Conservation (phyloP, 345 rosid genomes). For the Raphanus sativus region DNA sequence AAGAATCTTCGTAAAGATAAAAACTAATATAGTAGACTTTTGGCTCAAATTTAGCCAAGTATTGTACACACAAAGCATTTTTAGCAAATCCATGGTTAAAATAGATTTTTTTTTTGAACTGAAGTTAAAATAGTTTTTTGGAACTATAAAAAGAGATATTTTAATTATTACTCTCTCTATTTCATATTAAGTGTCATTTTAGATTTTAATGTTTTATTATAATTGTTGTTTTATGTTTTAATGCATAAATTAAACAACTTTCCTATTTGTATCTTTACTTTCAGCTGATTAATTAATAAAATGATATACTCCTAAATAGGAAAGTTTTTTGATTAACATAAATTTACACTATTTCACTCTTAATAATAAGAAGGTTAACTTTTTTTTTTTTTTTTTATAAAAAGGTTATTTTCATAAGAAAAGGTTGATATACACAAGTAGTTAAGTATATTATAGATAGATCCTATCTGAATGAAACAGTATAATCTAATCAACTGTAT, state of each 20-base stretch:
- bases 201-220: no score
- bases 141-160: constrained; percentile 16
- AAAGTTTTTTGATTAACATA: background rate
- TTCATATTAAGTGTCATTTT: no score
- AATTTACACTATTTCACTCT: background rate
- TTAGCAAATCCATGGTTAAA: constrained; percentile 26
- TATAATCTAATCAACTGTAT: background rate
- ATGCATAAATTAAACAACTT: no score
- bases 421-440: background rate
- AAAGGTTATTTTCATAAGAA: background rate
- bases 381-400: no score
- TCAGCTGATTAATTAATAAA: no score
- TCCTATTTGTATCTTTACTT: no score
- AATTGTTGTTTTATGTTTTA: no score
- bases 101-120: background rate
- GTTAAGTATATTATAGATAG: background rate
- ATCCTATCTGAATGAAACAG: background rate
- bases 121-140: constrained; percentile 18
- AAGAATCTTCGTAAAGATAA: constrained; percentile 3
- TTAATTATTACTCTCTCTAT: background rate
- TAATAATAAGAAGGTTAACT: background rate
- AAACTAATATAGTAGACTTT: background rate
- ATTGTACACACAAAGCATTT: constrained; percentile 9
- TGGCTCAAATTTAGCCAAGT: background rate
- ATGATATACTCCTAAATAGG: no score